phyloP scores from a whole-genome alignment of 768 basidiomycete genomes.

The Lactarius hengduanensis region DNA sequence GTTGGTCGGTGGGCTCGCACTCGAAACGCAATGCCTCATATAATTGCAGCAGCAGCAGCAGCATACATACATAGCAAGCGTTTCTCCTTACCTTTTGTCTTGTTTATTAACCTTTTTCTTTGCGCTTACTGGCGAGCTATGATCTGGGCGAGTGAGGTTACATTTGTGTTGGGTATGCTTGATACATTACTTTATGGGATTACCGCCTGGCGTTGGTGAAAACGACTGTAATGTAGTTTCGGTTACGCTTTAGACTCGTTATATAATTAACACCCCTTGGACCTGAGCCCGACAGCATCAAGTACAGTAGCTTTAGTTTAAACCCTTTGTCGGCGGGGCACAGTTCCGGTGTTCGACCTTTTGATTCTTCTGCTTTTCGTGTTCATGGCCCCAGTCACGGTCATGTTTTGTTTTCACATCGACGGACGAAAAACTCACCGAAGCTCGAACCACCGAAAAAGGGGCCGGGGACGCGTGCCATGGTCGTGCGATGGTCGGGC shows the following conservation, averaged over 20 bases:
- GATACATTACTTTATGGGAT: slow-evolving; percentile 17
- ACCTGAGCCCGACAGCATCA: too few relatives aligned
- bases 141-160: slow-evolving; percentile 2
- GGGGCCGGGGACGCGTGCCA: not conserved
- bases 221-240: slow-evolving; percentile 1
- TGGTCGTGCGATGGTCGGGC: not conserved
- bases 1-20: slow-evolving; percentile 5
- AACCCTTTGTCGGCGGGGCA: too few relatives aligned
- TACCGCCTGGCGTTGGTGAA: slow-evolving; percentile 6
- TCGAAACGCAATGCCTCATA: not conserved
- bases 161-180: slow-evolving; percentile 4
- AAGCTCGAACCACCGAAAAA: not conserved
- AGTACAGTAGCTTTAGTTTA: too few relatives aligned
- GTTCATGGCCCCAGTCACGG: not conserved
- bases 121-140: not conserved
- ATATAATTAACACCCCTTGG: too few relatives aligned
- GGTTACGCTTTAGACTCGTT: not conserved
- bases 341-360: not conserved
- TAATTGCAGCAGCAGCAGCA: slow-evolving; percentile 1
- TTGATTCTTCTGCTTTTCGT: too few relatives aligned
- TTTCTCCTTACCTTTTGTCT: not conserved
- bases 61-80: not conserved
- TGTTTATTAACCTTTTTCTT: slow-evolving; percentile 2
- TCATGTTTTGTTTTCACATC: not conserved
- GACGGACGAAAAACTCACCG: not conserved